Percentiles rank a stretch among this genome's conserved stretches.
Evolutionary conservation across 2,329 filamentous ascomycete species (phyloP).

Genomic region (Diplodia seriata): DNA sequence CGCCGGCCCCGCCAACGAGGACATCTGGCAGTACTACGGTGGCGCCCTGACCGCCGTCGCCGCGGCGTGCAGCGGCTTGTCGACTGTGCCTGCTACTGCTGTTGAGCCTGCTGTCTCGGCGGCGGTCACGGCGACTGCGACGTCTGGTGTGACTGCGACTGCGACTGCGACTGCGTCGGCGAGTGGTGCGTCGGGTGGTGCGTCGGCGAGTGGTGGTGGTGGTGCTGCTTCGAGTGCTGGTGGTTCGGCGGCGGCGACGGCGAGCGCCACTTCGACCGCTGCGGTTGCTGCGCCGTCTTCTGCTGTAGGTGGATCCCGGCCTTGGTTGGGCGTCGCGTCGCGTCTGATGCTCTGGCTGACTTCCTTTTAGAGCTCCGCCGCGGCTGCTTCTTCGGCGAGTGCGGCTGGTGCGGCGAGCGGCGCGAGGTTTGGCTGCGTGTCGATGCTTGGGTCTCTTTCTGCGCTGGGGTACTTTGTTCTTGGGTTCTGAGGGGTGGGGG

Average conservation of each 20-base stretch:
- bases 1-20: conserved; percentile 45
- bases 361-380: not conserved
- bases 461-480: not conserved
- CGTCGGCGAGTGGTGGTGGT: too few relatives aligned
- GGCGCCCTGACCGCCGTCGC: conserved; percentile 49
- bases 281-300: conserved; percentile 1
- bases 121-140: conserved; percentile 1
- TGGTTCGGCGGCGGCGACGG: too few relatives aligned
- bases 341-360: not conserved
- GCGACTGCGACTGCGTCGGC: too few relatives aligned
- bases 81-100: conserved; percentile 1
- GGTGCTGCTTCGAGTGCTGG: too few relatives aligned
- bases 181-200: too few relatives aligned
- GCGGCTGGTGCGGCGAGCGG: not conserved
- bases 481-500: not conserved
- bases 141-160: too few relatives aligned
- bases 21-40: conserved; percentile 57
- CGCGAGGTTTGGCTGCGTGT: not conserved
- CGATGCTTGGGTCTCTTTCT: not conserved
- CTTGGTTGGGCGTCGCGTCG: too few relatives aligned
- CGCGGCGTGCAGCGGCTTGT: conserved; percentile 43
- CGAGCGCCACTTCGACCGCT: not conserved
- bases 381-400: not conserved
- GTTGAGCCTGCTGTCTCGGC: conserved; percentile 17
- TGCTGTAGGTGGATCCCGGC: not conserved